A percentile compares a stretch with the other conserved stretches of the same genome.
Conservation (phyloP, 164 flowering plant genomes). For the Annona cherimola region DNA sequence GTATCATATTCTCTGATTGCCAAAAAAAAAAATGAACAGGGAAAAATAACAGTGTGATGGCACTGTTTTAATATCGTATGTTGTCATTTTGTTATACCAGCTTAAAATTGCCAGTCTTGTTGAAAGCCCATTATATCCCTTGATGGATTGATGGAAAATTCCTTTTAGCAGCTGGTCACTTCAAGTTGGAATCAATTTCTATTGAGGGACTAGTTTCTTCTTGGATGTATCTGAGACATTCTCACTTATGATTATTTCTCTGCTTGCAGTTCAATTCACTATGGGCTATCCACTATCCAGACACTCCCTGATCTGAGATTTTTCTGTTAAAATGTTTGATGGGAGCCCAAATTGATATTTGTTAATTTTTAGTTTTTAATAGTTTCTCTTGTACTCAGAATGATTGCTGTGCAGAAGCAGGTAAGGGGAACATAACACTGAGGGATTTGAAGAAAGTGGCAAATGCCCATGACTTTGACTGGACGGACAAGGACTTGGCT, state of each 20-base stretch:
- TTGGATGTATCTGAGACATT: background rate
- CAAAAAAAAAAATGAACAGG: background rate
- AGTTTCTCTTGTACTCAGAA: slow-evolving; percentile 1
- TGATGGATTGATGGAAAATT: background rate
- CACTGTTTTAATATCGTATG: background rate
- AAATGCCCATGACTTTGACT: slow-evolving; percentile 65
- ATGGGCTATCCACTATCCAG: background rate
- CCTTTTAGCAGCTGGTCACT: background rate
- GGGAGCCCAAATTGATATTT: background rate
- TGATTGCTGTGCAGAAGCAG: slow-evolving; percentile 44
- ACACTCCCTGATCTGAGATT: background rate
- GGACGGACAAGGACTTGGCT: slow-evolving; percentile 75
- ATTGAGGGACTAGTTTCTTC: background rate
- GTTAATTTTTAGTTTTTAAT: background rate
- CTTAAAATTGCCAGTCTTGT: background rate
- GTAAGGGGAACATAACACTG: slow-evolving; percentile 50
- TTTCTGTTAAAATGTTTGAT: background rate
- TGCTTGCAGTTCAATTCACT: background rate
- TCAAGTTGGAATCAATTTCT: background rate
- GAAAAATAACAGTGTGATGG: background rate
- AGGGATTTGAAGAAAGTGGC: slow-evolving; percentile 62
- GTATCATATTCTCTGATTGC: too few species aligned
- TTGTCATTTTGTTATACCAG: background rate
- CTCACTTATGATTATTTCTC: background rate
- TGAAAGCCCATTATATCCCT: background rate